Evolutionary conservation across 1,139 yeast genomes (phyloP).

Genomic region (Nakaseomyces sp.): DNA sequence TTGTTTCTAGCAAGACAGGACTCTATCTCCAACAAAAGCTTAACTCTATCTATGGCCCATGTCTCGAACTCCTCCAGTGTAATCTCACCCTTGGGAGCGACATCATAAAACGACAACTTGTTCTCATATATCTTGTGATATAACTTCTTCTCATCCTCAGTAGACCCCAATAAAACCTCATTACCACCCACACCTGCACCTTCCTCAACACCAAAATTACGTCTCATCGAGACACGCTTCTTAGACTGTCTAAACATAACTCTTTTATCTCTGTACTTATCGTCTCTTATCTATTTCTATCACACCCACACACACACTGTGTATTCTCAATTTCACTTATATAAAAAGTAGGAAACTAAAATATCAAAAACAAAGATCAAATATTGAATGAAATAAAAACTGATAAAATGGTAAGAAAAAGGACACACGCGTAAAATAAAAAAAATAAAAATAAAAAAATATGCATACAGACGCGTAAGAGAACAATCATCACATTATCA

Average conservation of each 20-base stretch:
- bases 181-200: no score
- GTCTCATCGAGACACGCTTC: conserved; percentile 67
- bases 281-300: neutral
- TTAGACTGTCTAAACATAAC: conserved; percentile 67
- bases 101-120: conserved; percentile 44
- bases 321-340: no score
- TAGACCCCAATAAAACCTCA: conserved; percentile 13
- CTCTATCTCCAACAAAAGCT: conserved; percentile 77
- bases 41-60: conserved; percentile 91
- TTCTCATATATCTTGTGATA: conserved; percentile 28
- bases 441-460: no score
- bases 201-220: conserved; percentile 45
- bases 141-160: conserved; percentile 26
- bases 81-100: conserved; percentile 76
- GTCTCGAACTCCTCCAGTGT: conserved; percentile 85
- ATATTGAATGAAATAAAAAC: no score
- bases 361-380: no score
- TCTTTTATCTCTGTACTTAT: neutral
- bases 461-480: no score
- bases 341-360: no score
- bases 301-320: no score
- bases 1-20: conserved; percentile 61
- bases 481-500: no score
- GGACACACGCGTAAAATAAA: no score
- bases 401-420: no score